Conservation (phyloP, 2,329 filamentous ascomycete species). For the Claviceps pazoutovae region DNA sequence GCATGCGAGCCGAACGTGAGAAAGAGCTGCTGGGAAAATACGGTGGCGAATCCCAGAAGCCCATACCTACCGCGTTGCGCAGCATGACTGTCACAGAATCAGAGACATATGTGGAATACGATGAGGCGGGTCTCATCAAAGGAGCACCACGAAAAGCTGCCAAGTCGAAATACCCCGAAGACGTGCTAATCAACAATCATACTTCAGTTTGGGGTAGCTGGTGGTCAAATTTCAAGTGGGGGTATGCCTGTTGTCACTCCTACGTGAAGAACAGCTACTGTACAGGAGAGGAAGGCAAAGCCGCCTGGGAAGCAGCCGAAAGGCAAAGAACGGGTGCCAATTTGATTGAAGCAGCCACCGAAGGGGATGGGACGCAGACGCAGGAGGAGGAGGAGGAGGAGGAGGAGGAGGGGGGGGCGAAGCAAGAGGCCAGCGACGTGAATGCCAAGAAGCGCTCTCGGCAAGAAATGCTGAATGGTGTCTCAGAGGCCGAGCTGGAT, state of each 20-base stretch:
- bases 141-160: conserved; percentile 62
- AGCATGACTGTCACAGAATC: conserved; percentile 62
- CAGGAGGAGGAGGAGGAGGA: conserved; percentile 12
- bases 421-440: conserved; percentile 17
- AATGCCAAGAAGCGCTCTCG: conserved; percentile 55
- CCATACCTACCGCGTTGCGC: conserved; percentile 46
- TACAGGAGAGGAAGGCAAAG: conserved; percentile 77
- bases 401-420: conserved; percentile 14
- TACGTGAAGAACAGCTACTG: conserved; percentile 95
- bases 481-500: conserved; percentile 76
- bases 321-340: conserved; percentile 35
- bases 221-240: conserved; percentile 95
- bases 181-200: conserved; percentile 82
- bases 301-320: conserved; percentile 66
- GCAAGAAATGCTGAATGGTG: conserved; percentile 63
- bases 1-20: conserved; percentile 51
- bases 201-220: conserved; percentile 89
- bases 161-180: conserved; percentile 85
- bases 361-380: conserved; percentile 12
- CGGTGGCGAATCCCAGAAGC: conserved; percentile 48
- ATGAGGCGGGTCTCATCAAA: conserved; percentile 79
- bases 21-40: conserved; percentile 71
- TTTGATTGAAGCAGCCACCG: conserved; percentile 23
- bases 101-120: conserved; percentile 86
- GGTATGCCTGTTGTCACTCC: conserved; percentile 89